phyloP scores from a whole-genome alignment of 352 stramenopile species.

The Pythium vanterpoolii region DNA sequence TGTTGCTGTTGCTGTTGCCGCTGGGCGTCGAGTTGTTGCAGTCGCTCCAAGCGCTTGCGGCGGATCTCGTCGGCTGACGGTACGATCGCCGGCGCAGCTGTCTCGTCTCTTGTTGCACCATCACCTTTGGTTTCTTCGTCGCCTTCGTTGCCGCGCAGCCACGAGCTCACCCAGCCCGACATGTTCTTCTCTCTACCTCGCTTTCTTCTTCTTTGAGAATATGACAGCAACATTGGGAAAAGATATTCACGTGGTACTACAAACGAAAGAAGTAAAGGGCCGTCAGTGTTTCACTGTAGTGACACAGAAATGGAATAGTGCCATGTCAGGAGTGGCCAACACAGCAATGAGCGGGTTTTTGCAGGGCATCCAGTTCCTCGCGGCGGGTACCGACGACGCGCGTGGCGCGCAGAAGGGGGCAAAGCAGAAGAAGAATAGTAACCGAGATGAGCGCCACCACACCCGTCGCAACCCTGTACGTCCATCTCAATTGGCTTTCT shows the following conservation, averaged over 20 bases:
- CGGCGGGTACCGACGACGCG: conserved; percentile 23
- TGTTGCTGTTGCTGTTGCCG: conserved; percentile 24
- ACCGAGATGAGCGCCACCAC: background rate
- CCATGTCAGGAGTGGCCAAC: background rate
- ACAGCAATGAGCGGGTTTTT: conserved; percentile 35
- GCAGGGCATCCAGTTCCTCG: conserved; percentile 68
- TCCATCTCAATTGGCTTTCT: background rate
- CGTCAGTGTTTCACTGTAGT: background rate
- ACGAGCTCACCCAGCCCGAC: conserved; percentile 30
- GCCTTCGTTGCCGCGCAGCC: conserved; percentile 26
- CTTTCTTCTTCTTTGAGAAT: conserved; percentile 1
- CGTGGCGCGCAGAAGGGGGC: conserved; percentile 23
- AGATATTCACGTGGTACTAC: conserved; percentile 1
- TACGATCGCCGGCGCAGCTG: conserved; percentile 21
- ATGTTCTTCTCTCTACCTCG: conserved; percentile 8
- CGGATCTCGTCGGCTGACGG: conserved; percentile 30
- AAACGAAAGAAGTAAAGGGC: conserved; percentile 4
- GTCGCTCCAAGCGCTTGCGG: conserved; percentile 50
- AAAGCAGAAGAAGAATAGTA: conserved; percentile 22
- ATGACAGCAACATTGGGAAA: background rate
- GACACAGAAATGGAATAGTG: conserved; percentile 1
- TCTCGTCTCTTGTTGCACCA: background rate
- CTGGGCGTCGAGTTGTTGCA: conserved; percentile 58
- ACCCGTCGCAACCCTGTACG: conserved; percentile 25
- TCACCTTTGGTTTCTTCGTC: conserved; percentile 29